phyloP scores from a whole-genome alignment of 1,284 basidiomycete species.

The Cryptococcus sp. region DNA sequence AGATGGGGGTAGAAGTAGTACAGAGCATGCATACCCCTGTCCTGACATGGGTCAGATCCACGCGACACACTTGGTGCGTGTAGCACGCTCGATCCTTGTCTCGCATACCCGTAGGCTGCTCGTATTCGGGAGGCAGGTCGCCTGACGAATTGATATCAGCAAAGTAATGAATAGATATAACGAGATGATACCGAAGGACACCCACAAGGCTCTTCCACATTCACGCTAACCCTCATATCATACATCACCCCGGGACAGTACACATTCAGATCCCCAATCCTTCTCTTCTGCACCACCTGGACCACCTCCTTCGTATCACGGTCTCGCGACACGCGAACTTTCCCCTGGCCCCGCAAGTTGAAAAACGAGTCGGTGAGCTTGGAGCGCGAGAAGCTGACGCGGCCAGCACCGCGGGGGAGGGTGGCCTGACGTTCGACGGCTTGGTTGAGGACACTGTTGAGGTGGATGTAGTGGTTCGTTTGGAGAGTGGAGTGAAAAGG shows the following conservation, averaged over 20 bases:
- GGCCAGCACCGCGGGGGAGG: constrained; percentile 54
- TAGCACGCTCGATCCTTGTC: constrained; percentile 91
- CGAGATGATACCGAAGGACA: constrained; percentile 4
- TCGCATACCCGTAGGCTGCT: constrained; percentile 57
- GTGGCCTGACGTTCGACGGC: constrained; percentile 51
- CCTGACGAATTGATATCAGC: too few species aligned
- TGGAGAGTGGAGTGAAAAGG: constrained; percentile 88
- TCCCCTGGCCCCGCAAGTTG: constrained; percentile 46
- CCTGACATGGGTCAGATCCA: constrained; percentile 91
- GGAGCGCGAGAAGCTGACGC: constrained; percentile 72
- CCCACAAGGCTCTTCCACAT: constrained; percentile 62
- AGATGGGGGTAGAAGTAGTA: neutral
- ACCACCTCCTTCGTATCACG: constrained; percentile 65
- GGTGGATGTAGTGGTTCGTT: constrained; percentile 51
- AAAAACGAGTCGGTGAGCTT: constrained; percentile 82
- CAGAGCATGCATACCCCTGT: constrained; percentile 27
- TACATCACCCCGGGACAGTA: constrained; percentile 74
- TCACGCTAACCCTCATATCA: constrained; percentile 92
- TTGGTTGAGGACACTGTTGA: constrained; percentile 78
- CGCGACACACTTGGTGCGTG: constrained; percentile 81
- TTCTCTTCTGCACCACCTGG: constrained; percentile 68
- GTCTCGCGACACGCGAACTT: constrained; percentile 80
- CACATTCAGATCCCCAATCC: constrained; percentile 84
- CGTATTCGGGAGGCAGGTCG: constrained; percentile 20
- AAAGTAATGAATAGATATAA: too few species aligned